Percentiles rank a stretch among this genome's conserved stretches.
Evolutionary conservation across 495 filamentous ascomycete species (phyloP).

Genomic region (Neurospora sp.): DNA sequence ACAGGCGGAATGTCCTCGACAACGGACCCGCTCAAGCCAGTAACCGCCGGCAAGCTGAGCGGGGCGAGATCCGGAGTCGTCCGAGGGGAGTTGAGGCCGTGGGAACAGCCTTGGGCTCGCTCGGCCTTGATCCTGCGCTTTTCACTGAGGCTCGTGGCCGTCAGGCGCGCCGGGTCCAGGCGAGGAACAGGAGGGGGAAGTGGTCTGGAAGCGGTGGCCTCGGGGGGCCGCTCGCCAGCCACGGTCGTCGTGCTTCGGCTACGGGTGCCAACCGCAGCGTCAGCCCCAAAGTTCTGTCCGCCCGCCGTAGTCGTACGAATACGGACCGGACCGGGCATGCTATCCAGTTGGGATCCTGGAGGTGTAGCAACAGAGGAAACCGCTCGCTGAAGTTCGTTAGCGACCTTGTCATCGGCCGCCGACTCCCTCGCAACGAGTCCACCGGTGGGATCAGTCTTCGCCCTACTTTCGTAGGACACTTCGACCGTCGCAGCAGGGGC

Average conservation of each 20-base stretch:
- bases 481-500: neutral
- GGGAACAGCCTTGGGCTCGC: neutral
- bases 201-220: neutral
- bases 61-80: neutral
- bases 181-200: neutral
- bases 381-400: neutral
- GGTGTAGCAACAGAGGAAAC: neutral
- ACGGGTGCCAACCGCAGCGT: neutral
- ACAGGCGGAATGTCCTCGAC: neutral
- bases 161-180: neutral
- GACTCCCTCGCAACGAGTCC: neutral
- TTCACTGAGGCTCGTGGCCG: neutral
- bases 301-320: neutral
- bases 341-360: neutral
- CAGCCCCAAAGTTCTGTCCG: neutral
- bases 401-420: neutral
- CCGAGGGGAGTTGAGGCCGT: neutral
- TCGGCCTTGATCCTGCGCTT: neutral
- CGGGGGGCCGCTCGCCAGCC: neutral
- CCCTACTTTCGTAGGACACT: neutral
- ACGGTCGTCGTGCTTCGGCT: neutral
- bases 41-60: neutral
- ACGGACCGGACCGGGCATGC: neutral
- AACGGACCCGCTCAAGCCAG: neutral
- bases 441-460: neutral